Percentiles rank a stretch among this genome's conserved stretches.
Evolutionary conservation across 305 asterid species (phyloP).

Genomic region (Fraxinus platypoda): DNA sequence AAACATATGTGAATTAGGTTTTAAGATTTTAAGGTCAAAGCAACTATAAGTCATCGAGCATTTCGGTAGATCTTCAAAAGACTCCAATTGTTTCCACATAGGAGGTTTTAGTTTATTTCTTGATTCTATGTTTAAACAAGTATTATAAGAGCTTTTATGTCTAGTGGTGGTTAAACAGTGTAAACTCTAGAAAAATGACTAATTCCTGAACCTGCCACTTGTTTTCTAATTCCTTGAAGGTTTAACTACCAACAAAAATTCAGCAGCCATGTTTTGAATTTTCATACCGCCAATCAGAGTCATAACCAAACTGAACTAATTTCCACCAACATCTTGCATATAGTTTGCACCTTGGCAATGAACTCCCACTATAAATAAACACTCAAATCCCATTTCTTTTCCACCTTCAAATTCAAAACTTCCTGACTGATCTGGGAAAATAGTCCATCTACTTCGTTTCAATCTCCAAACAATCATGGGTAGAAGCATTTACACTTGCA

Average conservation of each 20-base stretch:
- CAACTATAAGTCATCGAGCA: neutral
- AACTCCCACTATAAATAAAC: neutral
- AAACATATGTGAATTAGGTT: neutral
- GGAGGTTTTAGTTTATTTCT: neutral
- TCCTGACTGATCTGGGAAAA: neutral
- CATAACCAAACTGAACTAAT: neutral
- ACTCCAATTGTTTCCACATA: neutral
- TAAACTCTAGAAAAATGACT: neutral
- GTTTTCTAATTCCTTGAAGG: neutral
- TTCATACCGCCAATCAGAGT: neutral
- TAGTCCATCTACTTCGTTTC: neutral
- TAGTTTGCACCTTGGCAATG: neutral
- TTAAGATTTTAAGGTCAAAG: neutral
- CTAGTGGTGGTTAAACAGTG: neutral
- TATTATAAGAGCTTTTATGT: neutral
- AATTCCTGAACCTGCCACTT: neutral
- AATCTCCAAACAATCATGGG: neutral
- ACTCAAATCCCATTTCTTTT: neutral
- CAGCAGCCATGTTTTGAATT: neutral
- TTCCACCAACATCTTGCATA: neutral
- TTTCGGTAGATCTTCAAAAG: neutral
- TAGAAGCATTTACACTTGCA: neutral
- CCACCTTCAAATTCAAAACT: neutral
- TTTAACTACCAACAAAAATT: neutral
- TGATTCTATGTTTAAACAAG: neutral